phyloP scores from a whole-genome alignment of 768 basidiomycete genomes.

The Kwoniella heveanensis region DNA sequence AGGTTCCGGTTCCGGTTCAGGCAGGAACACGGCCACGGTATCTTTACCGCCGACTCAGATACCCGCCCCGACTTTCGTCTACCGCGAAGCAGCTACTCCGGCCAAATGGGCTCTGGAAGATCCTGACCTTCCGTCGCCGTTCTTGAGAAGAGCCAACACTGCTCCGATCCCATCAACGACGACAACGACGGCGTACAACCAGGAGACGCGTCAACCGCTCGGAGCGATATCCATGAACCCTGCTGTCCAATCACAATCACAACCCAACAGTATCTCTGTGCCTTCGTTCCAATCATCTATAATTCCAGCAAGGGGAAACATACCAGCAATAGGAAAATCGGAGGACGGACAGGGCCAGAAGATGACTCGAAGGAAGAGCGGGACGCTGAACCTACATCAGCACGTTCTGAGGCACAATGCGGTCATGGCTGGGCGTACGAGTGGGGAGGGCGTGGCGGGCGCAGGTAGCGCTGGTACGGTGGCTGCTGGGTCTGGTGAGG shows the following conservation, averaged over 20 bases:
- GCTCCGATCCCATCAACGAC: constrained; percentile 7
- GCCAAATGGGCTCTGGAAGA: constrained; percentile 53
- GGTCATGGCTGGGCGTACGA: constrained; percentile 20
- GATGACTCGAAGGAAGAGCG: constrained; percentile 38
- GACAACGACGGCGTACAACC: neutral
- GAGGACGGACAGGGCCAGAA: neutral
- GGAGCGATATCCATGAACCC: constrained; percentile 24
- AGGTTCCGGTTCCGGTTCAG: neutral
- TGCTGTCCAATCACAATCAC: constrained; percentile 21
- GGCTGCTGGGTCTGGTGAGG: neutral
- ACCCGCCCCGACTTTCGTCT: constrained; percentile 41
- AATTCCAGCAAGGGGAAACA: neutral
- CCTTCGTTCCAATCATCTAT: neutral
- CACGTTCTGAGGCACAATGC: constrained; percentile 41
- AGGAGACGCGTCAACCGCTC: constrained; percentile 9
- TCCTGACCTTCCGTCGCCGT: constrained; percentile 52
- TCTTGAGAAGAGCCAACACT: constrained; percentile 35
- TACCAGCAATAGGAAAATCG: constrained; percentile 1
- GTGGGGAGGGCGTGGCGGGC: constrained; percentile 18
- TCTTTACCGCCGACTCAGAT: constrained; percentile 32
- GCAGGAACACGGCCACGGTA: constrained; percentile 8
- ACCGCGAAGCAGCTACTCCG: constrained; percentile 51
- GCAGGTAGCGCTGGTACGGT: neutral
- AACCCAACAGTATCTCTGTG: neutral
- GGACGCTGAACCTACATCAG: constrained; percentile 41